Conservation (phyloP, 306 rosid genomes). For the Quillaja saponaria region DNA sequence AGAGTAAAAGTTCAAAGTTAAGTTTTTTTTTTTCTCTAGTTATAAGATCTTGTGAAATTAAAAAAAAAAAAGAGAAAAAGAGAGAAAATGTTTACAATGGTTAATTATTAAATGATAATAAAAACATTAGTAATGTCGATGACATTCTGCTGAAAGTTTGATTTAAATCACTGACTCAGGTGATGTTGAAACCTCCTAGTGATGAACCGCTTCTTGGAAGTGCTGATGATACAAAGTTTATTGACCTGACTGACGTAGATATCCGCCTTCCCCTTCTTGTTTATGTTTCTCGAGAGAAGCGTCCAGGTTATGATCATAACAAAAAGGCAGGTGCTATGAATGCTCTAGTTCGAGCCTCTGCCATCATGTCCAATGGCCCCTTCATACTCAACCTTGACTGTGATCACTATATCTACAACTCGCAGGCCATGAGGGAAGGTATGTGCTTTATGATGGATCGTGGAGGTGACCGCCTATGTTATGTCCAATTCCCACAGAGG, state of each 20-base stretch:
- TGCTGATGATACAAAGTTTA: slow-evolving; percentile 61
- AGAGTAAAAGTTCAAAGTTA: neutral
- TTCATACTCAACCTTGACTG: slow-evolving; percentile 93
- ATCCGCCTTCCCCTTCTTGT: slow-evolving; percentile 94
- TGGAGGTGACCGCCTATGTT: slow-evolving; percentile 94
- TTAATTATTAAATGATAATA: too few species aligned
- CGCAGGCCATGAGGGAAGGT: slow-evolving; percentile 96
- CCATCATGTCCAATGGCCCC: slow-evolving; percentile 92
- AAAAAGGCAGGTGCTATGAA: slow-evolving; percentile 97
- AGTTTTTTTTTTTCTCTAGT: neutral
- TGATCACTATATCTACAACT: slow-evolving; percentile 86
- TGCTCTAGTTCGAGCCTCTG: slow-evolving; percentile 90
- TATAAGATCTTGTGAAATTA: neutral
- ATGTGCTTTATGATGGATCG: slow-evolving; percentile 99
- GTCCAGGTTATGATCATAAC: slow-evolving; percentile 96
- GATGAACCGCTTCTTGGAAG: slow-evolving; percentile 82
- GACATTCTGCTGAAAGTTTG: slow-evolving; percentile 19
- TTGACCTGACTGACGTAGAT: slow-evolving; percentile 73
- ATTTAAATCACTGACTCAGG: slow-evolving; percentile 51
- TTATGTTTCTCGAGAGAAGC: slow-evolving; percentile 94
- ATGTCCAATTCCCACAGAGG: slow-evolving; percentile 97
- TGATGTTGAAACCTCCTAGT: slow-evolving; percentile 98
- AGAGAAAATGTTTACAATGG: too few species aligned
- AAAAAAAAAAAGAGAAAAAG: neutral
- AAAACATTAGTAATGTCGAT: neutral